Percentiles rank a stretch among this genome's conserved stretches.
phyloP scores from a whole-genome alignment of 1,139 yeast species.

The Kodamaea sp. region DNA sequence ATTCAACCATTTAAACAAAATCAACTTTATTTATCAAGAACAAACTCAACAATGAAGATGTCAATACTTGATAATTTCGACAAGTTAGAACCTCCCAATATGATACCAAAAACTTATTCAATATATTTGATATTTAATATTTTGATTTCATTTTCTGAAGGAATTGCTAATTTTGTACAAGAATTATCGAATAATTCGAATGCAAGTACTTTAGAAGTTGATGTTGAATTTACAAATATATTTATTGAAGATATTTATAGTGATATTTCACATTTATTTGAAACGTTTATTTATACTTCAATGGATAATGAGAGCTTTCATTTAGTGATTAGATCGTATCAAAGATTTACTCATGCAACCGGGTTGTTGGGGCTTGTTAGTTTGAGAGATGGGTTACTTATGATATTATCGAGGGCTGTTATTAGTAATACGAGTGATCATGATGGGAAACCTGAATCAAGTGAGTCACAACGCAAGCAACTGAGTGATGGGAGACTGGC shows the following conservation, averaged over 20 bases:
- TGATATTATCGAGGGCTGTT: constrained; percentile 54
- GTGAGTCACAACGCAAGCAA: too few species aligned
- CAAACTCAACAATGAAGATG: constrained; percentile 40
- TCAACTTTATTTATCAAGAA: constrained; percentile 21
- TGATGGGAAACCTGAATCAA: too few species aligned
- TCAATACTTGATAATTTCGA: constrained; percentile 73
- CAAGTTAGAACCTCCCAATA: constrained; percentile 64
- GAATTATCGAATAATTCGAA: constrained; percentile 30
- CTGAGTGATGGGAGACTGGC: too few species aligned
- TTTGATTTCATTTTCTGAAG: constrained; percentile 59
- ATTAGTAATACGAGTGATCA: constrained; percentile 34
- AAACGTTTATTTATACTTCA: constrained; percentile 56
- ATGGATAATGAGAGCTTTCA: constrained; percentile 69
- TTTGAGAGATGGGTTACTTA: constrained; percentile 59
- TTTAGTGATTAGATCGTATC: constrained; percentile 63
- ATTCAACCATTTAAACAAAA: constrained; percentile 23
- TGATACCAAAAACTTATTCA: constrained; percentile 59
- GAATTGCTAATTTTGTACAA: constrained; percentile 56
- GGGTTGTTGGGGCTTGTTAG: constrained; percentile 62
- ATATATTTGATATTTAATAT: constrained; percentile 56
- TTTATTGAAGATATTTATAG: constrained; percentile 45
- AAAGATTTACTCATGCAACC: constrained; percentile 75
- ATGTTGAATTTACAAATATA: constrained; percentile 37
- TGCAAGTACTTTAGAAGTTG: constrained; percentile 27
- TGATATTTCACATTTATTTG: constrained; percentile 44